Conservation (phyloP, 345 rosid genomes). For the Aquilaria malaccensis region DNA sequence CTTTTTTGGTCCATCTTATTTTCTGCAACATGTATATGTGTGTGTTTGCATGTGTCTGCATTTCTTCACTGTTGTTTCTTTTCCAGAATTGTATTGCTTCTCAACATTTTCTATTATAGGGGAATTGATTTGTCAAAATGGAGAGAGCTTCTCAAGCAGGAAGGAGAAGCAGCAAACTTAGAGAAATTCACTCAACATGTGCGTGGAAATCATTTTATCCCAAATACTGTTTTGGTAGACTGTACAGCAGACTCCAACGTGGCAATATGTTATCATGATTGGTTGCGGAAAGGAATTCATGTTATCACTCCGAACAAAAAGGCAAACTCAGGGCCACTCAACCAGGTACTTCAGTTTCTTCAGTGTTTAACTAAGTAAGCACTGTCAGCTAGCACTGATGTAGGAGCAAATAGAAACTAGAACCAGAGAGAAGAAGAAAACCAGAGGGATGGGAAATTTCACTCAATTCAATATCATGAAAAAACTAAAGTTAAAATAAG, state of each 20-base stretch:
- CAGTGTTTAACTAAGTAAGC: background rate
- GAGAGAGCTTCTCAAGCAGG: conserved; percentile 63
- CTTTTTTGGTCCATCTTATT: background rate
- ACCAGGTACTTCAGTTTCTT: conserved; percentile 40
- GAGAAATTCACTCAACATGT: conserved; percentile 78
- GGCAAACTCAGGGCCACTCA: conserved; percentile 99
- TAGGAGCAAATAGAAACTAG: too few species aligned
- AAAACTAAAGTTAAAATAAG: too few species aligned
- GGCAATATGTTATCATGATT: conserved; percentile 70
- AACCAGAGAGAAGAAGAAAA: too few species aligned
- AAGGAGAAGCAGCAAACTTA: conserved; percentile 66
- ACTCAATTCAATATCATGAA: too few species aligned
- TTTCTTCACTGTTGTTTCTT: background rate
- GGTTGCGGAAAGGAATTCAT: conserved; percentile 93
- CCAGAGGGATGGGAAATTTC: too few species aligned
- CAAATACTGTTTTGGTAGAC: conserved; percentile 92
- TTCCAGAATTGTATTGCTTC: conserved; percentile 1
- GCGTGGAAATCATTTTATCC: conserved; percentile 86
- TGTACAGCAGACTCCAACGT: conserved; percentile 91
- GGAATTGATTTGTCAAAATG: conserved; percentile 81
- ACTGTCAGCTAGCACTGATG: too few species aligned
- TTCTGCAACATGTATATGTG: background rate
- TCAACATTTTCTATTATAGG: conserved; percentile 33
- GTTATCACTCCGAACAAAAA: conserved; percentile 95
- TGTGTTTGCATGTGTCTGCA: background rate